Evolutionary conservation across 768 basidiomycete species (phyloP).

Genomic region (Suillus clintonianus): DNA sequence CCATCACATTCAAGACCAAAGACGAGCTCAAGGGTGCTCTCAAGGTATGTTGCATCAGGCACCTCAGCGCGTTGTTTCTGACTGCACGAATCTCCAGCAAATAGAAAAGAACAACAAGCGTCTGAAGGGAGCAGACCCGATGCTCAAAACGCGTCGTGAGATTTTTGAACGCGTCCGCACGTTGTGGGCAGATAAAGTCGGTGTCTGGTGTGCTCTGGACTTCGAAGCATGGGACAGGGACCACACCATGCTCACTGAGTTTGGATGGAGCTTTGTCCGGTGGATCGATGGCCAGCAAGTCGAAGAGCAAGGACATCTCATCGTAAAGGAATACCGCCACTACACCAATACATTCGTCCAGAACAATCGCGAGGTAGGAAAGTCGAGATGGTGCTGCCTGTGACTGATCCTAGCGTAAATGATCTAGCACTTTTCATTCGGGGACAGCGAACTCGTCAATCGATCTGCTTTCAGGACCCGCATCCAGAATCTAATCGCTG

Average conservation of each 20-base stretch:
- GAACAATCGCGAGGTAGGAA: slow-evolving; percentile 57
- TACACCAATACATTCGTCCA: slow-evolving; percentile 68
- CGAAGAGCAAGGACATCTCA: slow-evolving; percentile 57
- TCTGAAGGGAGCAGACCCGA: slow-evolving; percentile 62
- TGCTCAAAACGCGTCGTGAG: slow-evolving; percentile 56
- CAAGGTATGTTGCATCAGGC: slow-evolving; percentile 45
- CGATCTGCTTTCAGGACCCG: slow-evolving; percentile 52
- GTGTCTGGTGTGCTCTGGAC: slow-evolving; percentile 78
- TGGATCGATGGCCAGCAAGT: slow-evolving; percentile 57
- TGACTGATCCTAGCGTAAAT: background rate
- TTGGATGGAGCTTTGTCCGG: slow-evolving; percentile 68
- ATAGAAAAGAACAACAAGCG: slow-evolving; percentile 82
- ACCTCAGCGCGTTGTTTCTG: background rate
- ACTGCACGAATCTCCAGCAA: slow-evolving; percentile 40
- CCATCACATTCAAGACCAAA: slow-evolving; percentile 56
- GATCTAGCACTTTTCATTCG: slow-evolving; percentile 65
- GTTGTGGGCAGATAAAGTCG: slow-evolving; percentile 62
- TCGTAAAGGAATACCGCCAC: slow-evolving; percentile 60
- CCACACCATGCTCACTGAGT: slow-evolving; percentile 74
- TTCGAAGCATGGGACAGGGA: slow-evolving; percentile 85
- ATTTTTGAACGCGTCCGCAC: slow-evolving; percentile 69
- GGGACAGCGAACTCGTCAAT: slow-evolving; percentile 56
- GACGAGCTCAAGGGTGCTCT: slow-evolving; percentile 56
- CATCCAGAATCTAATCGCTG: slow-evolving; percentile 48
- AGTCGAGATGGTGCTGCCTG: slow-evolving; percentile 1